Evolutionary conservation across 2,329 filamentous ascomycete genomes (phyloP), one percentile per base, ranked within the genome.

Genomic region (Ramularia endophylla): DNA sequence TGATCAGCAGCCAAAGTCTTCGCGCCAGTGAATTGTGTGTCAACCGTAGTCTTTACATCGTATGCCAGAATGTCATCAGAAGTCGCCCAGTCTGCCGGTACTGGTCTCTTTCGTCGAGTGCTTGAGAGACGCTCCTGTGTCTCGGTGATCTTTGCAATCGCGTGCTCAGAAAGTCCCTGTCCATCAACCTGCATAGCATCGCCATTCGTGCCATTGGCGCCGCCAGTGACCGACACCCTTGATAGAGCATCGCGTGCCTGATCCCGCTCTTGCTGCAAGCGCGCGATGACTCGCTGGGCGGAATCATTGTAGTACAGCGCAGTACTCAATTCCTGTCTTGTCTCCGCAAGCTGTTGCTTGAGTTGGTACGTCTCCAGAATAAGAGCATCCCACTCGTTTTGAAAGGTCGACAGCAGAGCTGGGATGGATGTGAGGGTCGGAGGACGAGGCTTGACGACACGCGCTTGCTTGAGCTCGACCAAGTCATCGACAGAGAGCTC

Each of bases 291-390:
- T 49, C 92, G 78, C 36, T 94, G 82, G n/a, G 92, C 92, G 2
- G 92, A 90, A 72, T 98, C 92, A 57, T 97, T 87, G 68, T 97
- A 90, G 67, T 98, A 98, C 17, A 98, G 74, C 0, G 92, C 87
- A 1, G 87, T 92, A 42, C 87, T 87, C 42, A 98, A 78, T 70
- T 98, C 92, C 68, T 95, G 89, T 52, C 90, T 77, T 30, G 89
- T 94, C 62, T 94, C 86, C 38, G 83, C 77, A 48, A 98, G 73
- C 61, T 95, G 87, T 65, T 95, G 86, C 68, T 86, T 84, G 46
- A 97, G 71, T 53, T 87, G 92, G 65, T 88, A 95, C 37, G 87
- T 86, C 69, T 98, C 92, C 27, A 97, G 73, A 9, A 90, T 87
- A 32, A 95, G 71, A 7, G 89, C 83, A 63, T 98, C 92, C 92